Base-by-base conservation (phyloP, 2,329 filamentous ascomycete species). In the Trematosphaeria pertusa region DNA sequence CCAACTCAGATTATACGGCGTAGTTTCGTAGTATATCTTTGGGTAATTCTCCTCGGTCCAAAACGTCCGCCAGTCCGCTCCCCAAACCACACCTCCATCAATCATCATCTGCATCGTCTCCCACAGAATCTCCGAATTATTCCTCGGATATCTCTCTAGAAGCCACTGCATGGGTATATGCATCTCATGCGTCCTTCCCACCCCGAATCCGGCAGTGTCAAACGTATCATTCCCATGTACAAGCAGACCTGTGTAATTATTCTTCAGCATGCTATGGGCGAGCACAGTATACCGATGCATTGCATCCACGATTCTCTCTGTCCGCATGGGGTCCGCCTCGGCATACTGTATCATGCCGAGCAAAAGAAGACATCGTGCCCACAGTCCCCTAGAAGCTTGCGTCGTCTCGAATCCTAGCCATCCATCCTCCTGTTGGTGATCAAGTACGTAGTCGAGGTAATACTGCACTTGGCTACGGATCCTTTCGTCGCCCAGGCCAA, bases 371-470 rank as follows among this genome's bases (percentile, higher is more conserved):
- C 75, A 79, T 11, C 81, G 67, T 4, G 74, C 81, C 82, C 81
- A 84, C 33, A 84, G 71, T 79, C 39, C 81, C 57, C 2, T 70
- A 54, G 0, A 65, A 73, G 0, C 55, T 57, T 8, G 54, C 73
- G 62, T 83, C 80, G 53, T 74, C 64, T 84, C 81, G 0, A 79
- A 79, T 0, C 82, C 81, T 14, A 85, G 61, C 82, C 82, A 85
- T 6, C 82, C 82, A 68, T 85, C 82, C 21, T 74, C 73, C 33
- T 63, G 55, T 46, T 83, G 80, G 38, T 73, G 70, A 5, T 69
- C 65, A n/a, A 85, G 64, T 1, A 82, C 71, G 51, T 78, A 77
- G 41, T 78, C 67, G 5, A 78, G 62, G 21, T 75, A 75, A 4
- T 65, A 51, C 14, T 73, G 70, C 6, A 81, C 76, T 49, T 85